Evolutionary conservation across 164 flowering plant genomes (phyloP).

Genomic region (Warburgia ugandensis): DNA sequence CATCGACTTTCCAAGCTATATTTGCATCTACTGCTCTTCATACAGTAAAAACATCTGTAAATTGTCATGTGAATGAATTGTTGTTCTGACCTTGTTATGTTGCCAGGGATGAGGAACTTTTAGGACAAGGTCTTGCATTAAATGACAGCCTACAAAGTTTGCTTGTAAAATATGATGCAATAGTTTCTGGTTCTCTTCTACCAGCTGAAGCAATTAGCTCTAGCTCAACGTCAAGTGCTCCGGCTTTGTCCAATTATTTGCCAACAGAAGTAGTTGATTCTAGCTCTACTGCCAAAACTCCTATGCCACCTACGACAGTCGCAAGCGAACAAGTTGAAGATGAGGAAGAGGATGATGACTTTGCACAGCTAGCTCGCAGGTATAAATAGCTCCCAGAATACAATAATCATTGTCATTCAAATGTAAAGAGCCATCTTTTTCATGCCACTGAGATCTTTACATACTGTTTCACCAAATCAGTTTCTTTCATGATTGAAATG

Average conservation of each 20-base stretch:
- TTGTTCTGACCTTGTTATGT: slow-evolving; percentile 5
- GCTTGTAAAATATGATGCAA: slow-evolving; percentile 82
- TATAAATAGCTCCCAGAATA: slow-evolving; percentile 6
- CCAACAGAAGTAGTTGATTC: slow-evolving; percentile 23
- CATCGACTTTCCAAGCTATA: no score
- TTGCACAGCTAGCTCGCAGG: slow-evolving; percentile 88
- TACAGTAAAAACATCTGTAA: no score
- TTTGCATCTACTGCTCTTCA: no score
- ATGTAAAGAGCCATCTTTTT: no score
- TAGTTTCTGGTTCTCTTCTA: slow-evolving; percentile 71
- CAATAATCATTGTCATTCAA: not conserved
- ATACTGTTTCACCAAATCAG: not conserved
- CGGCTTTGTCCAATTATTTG: slow-evolving; percentile 8
- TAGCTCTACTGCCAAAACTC: slow-evolving; percentile 22
- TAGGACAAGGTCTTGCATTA: slow-evolving; percentile 69
- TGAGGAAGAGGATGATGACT: slow-evolving; percentile 90
- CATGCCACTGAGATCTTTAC: not conserved
- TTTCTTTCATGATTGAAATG: not conserved
- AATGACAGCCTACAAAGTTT: slow-evolving; percentile 70
- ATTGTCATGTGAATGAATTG: not conserved
- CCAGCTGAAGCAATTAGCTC: slow-evolving; percentile 26
- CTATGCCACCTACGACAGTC: slow-evolving; percentile 10
- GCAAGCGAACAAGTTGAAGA: slow-evolving; percentile 28
- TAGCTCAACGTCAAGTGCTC: slow-evolving; percentile 23
- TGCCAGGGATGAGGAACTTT: slow-evolving; percentile 84